Evolutionary conservation across 2,329 filamentous ascomycete species (phyloP).

Genomic region (Curvularia spicifera): DNA sequence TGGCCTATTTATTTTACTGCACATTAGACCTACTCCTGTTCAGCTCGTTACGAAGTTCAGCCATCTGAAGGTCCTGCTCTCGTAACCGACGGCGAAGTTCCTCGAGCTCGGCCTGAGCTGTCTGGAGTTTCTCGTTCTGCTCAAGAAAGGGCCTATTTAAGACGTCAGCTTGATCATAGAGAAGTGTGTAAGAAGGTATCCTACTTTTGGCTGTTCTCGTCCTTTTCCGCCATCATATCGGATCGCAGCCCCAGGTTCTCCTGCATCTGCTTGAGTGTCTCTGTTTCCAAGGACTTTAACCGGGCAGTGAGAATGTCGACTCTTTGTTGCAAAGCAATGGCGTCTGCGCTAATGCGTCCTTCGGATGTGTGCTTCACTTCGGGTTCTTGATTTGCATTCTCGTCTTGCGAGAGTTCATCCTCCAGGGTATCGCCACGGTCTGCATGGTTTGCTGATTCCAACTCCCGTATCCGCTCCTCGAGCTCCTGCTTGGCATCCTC

Average conservation of each 20-base stretch:
- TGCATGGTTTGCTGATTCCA: constrained; percentile 44
- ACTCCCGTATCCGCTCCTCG: constrained; percentile 53
- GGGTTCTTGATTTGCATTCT: constrained; percentile 36
- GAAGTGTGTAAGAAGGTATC: not conserved
- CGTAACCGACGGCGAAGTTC: constrained; percentile 44
- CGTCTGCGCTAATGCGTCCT: constrained; percentile 39
- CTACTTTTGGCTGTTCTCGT: constrained; percentile 46
- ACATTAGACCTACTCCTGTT: constrained; percentile 37
- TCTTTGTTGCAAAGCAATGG: constrained; percentile 50
- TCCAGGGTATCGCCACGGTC: constrained; percentile 47
- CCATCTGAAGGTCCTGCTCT: constrained; percentile 46
- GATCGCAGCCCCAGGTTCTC: constrained; percentile 50
- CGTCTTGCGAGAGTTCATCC: constrained; percentile 49
- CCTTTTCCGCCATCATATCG: constrained; percentile 46
- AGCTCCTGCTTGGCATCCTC: constrained; percentile 57
- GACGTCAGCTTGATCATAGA: not conserved
- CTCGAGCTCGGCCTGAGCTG: constrained; percentile 43
- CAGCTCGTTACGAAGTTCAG: constrained; percentile 47
- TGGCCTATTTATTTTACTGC: not conserved
- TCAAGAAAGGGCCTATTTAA: constrained; percentile 45
- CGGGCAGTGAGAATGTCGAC: constrained; percentile 49
- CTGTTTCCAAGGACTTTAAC: constrained; percentile 47
- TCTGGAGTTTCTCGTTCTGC: constrained; percentile 48
- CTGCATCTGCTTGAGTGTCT: constrained; percentile 52
- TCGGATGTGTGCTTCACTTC: constrained; percentile 27